Percentiles rank a stretch among this genome's conserved stretches.
Evolutionary conservation across 805 yeast species (phyloP).

Genomic region (Cyberlindnera maritima): DNA sequence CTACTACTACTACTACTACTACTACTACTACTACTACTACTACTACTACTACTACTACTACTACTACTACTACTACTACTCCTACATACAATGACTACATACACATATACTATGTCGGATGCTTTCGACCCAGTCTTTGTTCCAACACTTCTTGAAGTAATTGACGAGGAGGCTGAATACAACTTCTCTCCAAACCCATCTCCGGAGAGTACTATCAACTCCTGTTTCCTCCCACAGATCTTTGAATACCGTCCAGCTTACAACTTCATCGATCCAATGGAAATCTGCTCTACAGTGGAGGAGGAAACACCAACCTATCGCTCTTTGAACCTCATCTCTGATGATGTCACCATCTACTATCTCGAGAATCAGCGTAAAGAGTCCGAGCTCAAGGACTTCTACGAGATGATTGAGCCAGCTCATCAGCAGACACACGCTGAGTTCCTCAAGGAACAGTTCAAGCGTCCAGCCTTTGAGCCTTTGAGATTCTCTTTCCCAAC

Average conservation of each 20-base stretch:
- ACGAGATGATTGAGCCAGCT: background rate
- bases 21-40: no score
- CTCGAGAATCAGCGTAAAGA: no score
- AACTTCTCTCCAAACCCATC: background rate
- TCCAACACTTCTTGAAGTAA: background rate
- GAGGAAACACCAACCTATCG: background rate
- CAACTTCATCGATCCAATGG: background rate
- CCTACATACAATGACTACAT: no score
- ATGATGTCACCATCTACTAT: no score
- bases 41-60: no score
- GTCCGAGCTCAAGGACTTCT: background rate
- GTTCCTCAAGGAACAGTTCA: background rate
- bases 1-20: no score
- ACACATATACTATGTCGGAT: background rate
- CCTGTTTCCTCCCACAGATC: background rate
- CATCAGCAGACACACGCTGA: background rate
- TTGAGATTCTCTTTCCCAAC: background rate
- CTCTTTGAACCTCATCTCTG: no score
- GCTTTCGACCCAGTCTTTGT: background rate
- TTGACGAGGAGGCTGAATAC: background rate
- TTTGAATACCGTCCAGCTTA: background rate
- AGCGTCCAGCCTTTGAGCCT: background rate
- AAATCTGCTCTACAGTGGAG: background rate
- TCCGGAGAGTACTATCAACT: background rate
- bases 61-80: no score